A percentile compares a stretch with the other conserved stretches of the same genome.
These are phyloP conservation scores for Fusarium sp. DNA, from an alignment of 2,329 filamentous ascomycete species.

Conservation along the genomic window DNA sequence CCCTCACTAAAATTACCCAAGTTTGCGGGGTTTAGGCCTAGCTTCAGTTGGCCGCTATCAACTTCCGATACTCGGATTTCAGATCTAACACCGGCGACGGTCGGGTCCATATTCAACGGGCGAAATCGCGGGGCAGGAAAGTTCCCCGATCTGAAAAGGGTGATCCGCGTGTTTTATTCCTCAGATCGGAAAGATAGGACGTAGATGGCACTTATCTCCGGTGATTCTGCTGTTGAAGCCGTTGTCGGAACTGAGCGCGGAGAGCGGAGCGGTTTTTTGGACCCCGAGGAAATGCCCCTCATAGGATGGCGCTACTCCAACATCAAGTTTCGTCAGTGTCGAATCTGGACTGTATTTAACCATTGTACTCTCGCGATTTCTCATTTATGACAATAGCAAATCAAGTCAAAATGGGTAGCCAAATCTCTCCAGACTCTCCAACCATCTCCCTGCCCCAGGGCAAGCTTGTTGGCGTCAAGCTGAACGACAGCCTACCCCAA, in stretches of 20 bases:
- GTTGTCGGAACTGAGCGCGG: conserved; percentile 1
- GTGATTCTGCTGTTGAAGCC: background rate
- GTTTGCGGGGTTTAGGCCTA: background rate
- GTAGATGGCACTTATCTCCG: background rate
- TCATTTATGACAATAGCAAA: background rate
- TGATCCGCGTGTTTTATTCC: background rate
- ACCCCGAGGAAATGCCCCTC: conserved; percentile 5
- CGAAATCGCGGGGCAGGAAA: conserved; percentile 16
- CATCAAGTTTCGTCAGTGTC: background rate
- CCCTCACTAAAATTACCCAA: background rate
- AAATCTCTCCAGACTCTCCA: conserved; percentile 7
- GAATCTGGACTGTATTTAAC: background rate
- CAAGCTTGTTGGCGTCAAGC: conserved; percentile 32
- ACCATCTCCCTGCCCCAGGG: conserved; percentile 34
- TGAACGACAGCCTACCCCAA: conserved; percentile 32
- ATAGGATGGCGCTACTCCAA: background rate
- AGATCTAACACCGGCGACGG: conserved; percentile 13
- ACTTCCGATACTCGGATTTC: conserved; percentile 8
- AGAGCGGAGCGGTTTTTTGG: conserved; percentile 17
- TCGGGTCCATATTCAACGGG: background rate
- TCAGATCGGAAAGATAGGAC: background rate
- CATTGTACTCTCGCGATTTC: background rate
- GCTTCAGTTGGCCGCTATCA: background rate
- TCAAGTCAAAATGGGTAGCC: conserved; percentile 23
- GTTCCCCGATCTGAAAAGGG: background rate